These are phyloP conservation scores for Colletotrichum tropicale DNA, from an alignment of 2,329 filamentous ascomycete species.

Conservation along the genomic window DNA sequence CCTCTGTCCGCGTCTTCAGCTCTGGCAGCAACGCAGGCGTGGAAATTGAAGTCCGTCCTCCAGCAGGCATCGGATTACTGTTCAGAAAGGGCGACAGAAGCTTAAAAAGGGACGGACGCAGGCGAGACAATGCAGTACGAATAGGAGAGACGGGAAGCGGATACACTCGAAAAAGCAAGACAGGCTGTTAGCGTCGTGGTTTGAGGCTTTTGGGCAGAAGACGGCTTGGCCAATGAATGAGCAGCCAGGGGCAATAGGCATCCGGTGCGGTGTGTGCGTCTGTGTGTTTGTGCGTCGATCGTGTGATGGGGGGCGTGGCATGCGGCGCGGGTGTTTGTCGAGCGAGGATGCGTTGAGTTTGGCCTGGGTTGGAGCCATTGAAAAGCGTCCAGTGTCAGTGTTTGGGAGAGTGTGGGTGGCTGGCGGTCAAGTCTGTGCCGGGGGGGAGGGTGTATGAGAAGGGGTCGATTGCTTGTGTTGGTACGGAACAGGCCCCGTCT, in stretches of 20 bases:
- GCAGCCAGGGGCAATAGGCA: conserved; percentile 3
- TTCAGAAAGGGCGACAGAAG: conserved; percentile 22
- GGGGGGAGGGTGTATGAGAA: neutral
- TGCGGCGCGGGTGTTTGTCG: conserved; percentile 4
- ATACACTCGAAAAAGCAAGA: conserved; percentile 16
- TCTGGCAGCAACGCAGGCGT: neutral
- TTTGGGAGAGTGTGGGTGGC: neutral
- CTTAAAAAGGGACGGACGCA: conserved; percentile 20
- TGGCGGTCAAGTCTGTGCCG: neutral
- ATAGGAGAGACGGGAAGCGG: conserved; percentile 11
- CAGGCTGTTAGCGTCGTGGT: conserved; percentile 12
- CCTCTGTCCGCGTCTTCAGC: neutral
- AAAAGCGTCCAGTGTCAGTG: neutral
- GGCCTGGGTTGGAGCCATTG: neutral
- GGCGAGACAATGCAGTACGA: conserved; percentile 16
- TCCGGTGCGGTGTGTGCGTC: conserved; percentile 12
- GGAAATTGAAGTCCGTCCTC: conserved; percentile 10
- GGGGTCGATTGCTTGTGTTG: neutral
- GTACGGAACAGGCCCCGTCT: neutral
- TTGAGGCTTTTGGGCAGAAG: conserved; percentile 16
- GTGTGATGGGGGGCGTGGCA: conserved; percentile 16
- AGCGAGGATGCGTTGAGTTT: conserved; percentile 3
- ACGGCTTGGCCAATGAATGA: conserved; percentile 1
- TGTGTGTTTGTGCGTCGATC: conserved; percentile 19
- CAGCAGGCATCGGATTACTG: neutral